Evolutionary conservation across 2,329 filamentous ascomycete genomes (phyloP), one percentile per base, ranked within the genome.

Genomic region (Sarocladium brachiariae): DNA sequence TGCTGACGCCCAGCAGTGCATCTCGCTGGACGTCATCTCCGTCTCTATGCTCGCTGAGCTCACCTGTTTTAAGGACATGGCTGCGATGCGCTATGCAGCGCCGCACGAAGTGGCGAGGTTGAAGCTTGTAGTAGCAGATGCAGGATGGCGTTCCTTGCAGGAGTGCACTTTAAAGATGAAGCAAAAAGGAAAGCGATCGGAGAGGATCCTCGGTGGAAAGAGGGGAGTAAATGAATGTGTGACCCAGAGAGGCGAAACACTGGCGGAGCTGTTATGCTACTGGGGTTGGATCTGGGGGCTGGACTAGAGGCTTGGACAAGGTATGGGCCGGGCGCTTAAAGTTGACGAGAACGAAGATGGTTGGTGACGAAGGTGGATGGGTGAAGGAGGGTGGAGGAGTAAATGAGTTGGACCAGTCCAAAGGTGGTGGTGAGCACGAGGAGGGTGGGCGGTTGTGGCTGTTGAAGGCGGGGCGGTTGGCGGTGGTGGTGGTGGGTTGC

Each of bases 31-130:
- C 49, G n/a, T 13, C 16, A 24, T 30, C 19, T 25, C n/a, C 16
- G 11, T 10, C 38, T 7, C 27, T 21, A 11, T 33, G 18, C 37
- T 24, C 16, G 10, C 18, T 24, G 27, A 25, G 62, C 68, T 54
- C 68, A 81, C 78, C 70, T 80, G 77, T 70, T 82, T 82, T 60
- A 82, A 68, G 56, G 78, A 81, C 78, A 82, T 82, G 59, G 55
- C 64, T 59, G 64, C 58, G 46, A 49, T 37, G 46, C 46, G 46
- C 46, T 49, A 49, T 25, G 46, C 30, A 49, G 46, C 46, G 46
- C 46, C 46, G 46, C 46, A 33, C 43, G 43, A 18, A 25, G 4
- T 41, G 37, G 21, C 4, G n/a, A 25, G 5, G 5, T 33, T 8
- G n/a, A 33, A 13, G 13, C 8, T 39, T 47, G n/a, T 14, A 19